Evolutionary conservation across 2,329 filamentous ascomycete species (phyloP), one percentile per base, ranked within the genome.

Genomic region (Onygenales sp.): DNA sequence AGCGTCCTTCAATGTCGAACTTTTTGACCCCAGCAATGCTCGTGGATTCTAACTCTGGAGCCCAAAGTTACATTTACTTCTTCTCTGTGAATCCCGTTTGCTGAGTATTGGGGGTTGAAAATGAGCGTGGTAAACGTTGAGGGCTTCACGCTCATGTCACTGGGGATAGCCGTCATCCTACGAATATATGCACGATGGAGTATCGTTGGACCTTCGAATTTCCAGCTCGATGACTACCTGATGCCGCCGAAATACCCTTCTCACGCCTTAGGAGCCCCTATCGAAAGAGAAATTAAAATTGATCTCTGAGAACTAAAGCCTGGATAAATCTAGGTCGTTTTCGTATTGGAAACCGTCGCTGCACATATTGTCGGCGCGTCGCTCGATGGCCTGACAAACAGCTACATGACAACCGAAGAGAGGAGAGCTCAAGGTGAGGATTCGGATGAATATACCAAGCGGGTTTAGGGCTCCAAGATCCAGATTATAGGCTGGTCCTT

Each of bases 201-300:
- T 54, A 65, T 64, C 9, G 74, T 76, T 2, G 80, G 81, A 11
- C 66, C 75, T 39, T 67, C 65, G 52, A 70, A 72, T n/a, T 74
- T 84, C 52, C 71, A 75, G 57, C 69, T 74, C 1, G 82, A 84
- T 62, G 82, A 85, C 56, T 83, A 79, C 59, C 61, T 85, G 33
- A 80, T 83, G 66, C 65, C 14, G 79, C 76, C 4, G 27, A 31
- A 13, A 7, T 31, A 62, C 6, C 36, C 37, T 52, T 39, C 43
- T 11, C 37, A 43, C 9, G 36, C 6, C 3, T 44, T 4, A 43
- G 54, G 43, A 34, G 32, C 43, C 32, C 32, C 6, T 31, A 5
- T 48, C 34, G n/a, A 21, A 57, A 7, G 46, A 27, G 14, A 34
- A 42, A n/a, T 14, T 13, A 33, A 9, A 17, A 17, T 17, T 17